phyloP scores from a whole-genome alignment of 352 stramenopile genomes.

The Globisporangium nagaii region DNA sequence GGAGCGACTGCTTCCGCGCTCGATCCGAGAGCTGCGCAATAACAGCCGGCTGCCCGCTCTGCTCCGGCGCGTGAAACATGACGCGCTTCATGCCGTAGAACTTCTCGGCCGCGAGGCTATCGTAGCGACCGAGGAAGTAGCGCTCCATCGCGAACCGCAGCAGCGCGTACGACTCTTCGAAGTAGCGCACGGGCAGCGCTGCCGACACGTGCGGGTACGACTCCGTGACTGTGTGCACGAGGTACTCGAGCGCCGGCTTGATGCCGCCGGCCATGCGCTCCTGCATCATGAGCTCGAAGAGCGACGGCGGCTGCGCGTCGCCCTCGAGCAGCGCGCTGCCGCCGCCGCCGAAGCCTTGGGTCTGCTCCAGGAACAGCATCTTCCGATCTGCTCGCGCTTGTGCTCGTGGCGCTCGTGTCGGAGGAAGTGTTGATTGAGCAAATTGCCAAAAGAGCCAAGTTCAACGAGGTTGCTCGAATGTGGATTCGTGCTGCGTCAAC shows the following conservation, averaged over 20 bases:
- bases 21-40: conserved; percentile 36
- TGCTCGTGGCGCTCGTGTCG: not conserved
- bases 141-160: conserved; percentile 50
- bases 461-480: too few species aligned
- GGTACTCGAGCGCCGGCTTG: conserved; percentile 72
- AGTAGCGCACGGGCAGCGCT: conserved; percentile 45
- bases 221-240: conserved; percentile 66
- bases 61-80: conserved; percentile 18
- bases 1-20: conserved; percentile 44
- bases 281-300: conserved; percentile 87
- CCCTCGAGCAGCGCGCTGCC: conserved; percentile 1
- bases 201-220: conserved; percentile 61
- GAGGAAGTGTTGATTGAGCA: not conserved
- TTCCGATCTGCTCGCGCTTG: not conserved
- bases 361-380: conserved; percentile 83
- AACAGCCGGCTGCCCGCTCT: conserved; percentile 4
- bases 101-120: conserved; percentile 73
- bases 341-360: conserved; percentile 48
- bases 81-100: conserved; percentile 87
- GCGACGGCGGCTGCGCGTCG: conserved; percentile 36
- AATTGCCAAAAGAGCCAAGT: too few species aligned
- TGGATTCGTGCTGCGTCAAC: too few species aligned
- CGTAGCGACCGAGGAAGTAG: conserved; percentile 75
- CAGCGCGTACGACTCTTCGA: conserved; percentile 79
- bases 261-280: conserved; percentile 73